A percentile compares a stretch with the other conserved stretches of the same genome.
Conservation (phyloP, 352 stramenopile species). For the Pythium sp. region DNA sequence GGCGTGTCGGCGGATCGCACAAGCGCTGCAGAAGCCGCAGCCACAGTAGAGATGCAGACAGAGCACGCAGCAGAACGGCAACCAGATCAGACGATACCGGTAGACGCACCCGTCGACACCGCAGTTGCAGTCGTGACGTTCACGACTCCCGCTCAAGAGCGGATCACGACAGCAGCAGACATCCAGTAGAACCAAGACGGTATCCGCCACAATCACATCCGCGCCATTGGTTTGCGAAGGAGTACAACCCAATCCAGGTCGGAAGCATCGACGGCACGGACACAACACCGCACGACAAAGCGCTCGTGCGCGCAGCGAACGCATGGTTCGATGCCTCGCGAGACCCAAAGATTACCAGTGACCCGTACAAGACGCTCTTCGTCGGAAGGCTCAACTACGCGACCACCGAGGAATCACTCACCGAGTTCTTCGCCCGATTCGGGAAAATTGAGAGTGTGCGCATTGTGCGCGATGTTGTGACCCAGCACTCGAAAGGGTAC, state of each 20-base stretch:
- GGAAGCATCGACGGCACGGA: constrained; percentile 75
- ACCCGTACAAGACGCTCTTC: constrained; percentile 71
- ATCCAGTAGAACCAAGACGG: not conserved
- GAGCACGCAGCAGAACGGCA: not conserved
- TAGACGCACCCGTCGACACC: not conserved
- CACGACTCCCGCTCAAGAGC: constrained; percentile 1
- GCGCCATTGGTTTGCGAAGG: constrained; percentile 54
- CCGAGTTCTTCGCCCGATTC: constrained; percentile 40
- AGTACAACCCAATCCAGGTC: constrained; percentile 65
- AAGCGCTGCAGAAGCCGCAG: constrained; percentile 14
- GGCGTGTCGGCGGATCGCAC: not conserved
- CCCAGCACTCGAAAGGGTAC: constrained; percentile 68
- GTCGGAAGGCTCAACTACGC: constrained; percentile 56
- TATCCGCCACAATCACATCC: not conserved
- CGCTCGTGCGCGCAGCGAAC: constrained; percentile 44
- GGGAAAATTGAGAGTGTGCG: constrained; percentile 48
- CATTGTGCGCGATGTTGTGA: constrained; percentile 65
- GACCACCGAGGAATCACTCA: constrained; percentile 54
- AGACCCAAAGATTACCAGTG: constrained; percentile 61
- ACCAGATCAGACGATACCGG: too few relatives aligned
- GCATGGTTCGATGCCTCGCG: constrained; percentile 47
- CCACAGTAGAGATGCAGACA: not conserved
- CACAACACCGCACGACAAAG: constrained; percentile 59
- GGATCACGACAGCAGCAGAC: not conserved
- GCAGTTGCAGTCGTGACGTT: constrained; percentile 6